Evolutionary conservation across 23 red algal genomes (phyloP).

Genomic region (Agarophyton chilense): DNA sequence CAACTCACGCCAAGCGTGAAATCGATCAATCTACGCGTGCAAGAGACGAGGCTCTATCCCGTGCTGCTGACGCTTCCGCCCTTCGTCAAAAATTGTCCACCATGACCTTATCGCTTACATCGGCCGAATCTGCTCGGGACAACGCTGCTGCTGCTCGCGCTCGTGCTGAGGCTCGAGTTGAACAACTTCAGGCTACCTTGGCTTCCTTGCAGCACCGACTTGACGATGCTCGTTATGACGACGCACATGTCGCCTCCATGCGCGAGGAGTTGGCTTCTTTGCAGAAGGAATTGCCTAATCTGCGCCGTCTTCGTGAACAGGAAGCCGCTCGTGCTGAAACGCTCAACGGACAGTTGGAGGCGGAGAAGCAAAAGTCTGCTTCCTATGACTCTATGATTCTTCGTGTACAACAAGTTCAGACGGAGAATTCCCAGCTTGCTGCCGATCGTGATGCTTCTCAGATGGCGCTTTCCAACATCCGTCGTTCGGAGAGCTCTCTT

Average conservation of each 20-base stretch:
- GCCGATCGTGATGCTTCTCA: not conserved
- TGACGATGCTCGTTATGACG: constrained; percentile 19
- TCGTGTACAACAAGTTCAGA: not conserved
- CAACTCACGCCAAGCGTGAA: constrained; percentile 54
- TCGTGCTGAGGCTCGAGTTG: constrained; percentile 9
- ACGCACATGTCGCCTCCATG: constrained; percentile 14
- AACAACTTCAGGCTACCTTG: constrained; percentile 12
- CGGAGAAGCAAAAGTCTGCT: constrained; percentile 9
- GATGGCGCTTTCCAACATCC: not conserved
- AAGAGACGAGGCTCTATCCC: constrained; percentile 54
- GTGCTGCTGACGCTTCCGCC: constrained; percentile 51
- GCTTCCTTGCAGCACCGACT: constrained; percentile 20
- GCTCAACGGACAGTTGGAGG: not conserved
- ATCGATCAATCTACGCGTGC: constrained; percentile 53
- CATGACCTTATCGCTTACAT: constrained; percentile 1
- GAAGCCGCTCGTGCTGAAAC: not conserved
- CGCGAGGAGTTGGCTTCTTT: not conserved
- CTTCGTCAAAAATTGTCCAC: constrained; percentile 32
- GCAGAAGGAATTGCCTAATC: not conserved
- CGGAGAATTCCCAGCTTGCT: not conserved
- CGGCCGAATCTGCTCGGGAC: not conserved
- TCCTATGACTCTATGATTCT: not conserved
- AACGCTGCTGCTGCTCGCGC: not conserved
- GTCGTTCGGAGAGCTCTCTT: not conserved
- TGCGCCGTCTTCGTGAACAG: constrained; percentile 8